Base-by-base conservation (phyloP, 1,139 yeast genomes). In the Kodamaea derodonti region DNA sequence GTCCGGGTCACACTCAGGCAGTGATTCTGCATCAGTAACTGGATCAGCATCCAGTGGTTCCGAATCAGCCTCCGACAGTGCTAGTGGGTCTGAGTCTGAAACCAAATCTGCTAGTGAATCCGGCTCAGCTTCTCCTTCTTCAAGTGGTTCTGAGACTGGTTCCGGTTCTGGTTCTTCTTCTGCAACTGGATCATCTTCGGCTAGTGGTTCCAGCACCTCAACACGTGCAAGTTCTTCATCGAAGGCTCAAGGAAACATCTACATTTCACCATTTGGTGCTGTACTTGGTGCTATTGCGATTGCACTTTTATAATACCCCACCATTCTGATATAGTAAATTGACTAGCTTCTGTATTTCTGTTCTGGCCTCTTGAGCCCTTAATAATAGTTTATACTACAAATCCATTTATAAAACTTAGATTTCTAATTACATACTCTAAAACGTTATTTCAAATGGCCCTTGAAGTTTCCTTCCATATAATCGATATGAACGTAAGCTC, bases 401-500 rank as follows among this genome's bases (percentile, higher is more conserved):
- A 20, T 20, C 11, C 11, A 20, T 20, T 20, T 20, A 20, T 20
- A n/a, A n/a, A n/a, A n/a, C n/a, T 20, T 20, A 20, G 23, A 9
- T 9, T 20, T n/a, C n/a, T n/a, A n/a, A n/a, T n/a, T n/a, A n/a
- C n/a, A n/a, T n/a, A n/a, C n/a, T n/a, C n/a, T n/a, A n/a, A n/a
- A n/a, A n/a, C n/a, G 13, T n/a, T 24, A 24, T n/a, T 54, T 59
- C 34, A 74, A 50, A 47, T 75, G 80, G 1, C 80, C 80, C 38
- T 61, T 57, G 52, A 53, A 74, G 43, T 75, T 75, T 8, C 75
- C 73, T 37, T 67, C 75, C 69, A 70, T 70, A 46, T 84, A 84
- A 48, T 84, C 95, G 27, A 84, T 70, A 52, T 84, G 95, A 10
- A 84, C 94, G 65, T 80, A 84, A 2, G 92, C 88, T 35, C 95